Conservation (phyloP, 768 basidiomycete species). For the Lentinula sp. region DNA sequence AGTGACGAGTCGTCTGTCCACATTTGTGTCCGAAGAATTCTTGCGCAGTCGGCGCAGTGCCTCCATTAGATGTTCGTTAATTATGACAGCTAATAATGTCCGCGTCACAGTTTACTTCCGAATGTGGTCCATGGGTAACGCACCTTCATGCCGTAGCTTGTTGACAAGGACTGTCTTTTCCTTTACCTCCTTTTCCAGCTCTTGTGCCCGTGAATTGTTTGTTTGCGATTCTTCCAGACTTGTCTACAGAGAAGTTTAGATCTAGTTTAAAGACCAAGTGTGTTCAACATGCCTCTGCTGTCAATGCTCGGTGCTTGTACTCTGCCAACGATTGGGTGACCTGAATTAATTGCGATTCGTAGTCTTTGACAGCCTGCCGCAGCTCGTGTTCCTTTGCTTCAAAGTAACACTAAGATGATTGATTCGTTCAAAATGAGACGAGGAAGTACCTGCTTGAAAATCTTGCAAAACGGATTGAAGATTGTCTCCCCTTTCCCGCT, state of each 20-base stretch:
- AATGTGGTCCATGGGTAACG: slow-evolving; percentile 10
- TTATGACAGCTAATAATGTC: slow-evolving; percentile 71
- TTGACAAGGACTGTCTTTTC: slow-evolving; percentile 95
- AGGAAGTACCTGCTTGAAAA: slow-evolving; percentile 79
- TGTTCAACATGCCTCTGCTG: slow-evolving; percentile 65
- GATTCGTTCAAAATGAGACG: not conserved
- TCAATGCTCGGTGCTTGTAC: slow-evolving; percentile 81
- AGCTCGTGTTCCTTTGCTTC: slow-evolving; percentile 89
- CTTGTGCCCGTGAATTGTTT: slow-evolving; percentile 59
- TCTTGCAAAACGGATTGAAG: slow-evolving; percentile 91
- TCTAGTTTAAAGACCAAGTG: slow-evolving; percentile 2
- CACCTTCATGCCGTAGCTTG: slow-evolving; percentile 93
- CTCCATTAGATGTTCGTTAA: slow-evolving; percentile 97
- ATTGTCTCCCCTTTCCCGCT: slow-evolving; percentile 73
- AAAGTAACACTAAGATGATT: slow-evolving; percentile 7
- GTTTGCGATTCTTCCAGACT: slow-evolving; percentile 69
- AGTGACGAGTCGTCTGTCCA: slow-evolving; percentile 89
- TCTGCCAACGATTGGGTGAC: slow-evolving; percentile 79
- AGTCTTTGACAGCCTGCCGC: slow-evolving; percentile 76
- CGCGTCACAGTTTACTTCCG: slow-evolving; percentile 6
- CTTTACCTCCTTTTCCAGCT: slow-evolving; percentile 86
- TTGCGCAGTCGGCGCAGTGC: slow-evolving; percentile 91
- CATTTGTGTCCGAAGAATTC: slow-evolving; percentile 83
- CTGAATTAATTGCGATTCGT: slow-evolving; percentile 66
- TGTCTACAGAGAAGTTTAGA: slow-evolving; percentile 36